These are phyloP conservation scores for Senna siamea DNA, from an alignment of 306 rosid genomes.

Conservation along the genomic window DNA sequence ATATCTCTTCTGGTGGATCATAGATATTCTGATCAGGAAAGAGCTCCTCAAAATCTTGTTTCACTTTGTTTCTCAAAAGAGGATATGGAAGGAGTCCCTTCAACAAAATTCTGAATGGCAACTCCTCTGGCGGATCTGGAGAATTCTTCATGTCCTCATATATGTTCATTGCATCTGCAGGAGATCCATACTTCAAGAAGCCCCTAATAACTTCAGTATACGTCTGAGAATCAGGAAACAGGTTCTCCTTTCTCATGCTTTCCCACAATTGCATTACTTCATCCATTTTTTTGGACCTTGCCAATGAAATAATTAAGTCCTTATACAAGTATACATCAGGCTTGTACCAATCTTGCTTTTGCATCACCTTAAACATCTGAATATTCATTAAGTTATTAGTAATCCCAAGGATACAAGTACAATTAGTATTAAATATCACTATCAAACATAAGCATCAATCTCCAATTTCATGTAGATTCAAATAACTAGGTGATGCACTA, in stretches of 20 bases:
- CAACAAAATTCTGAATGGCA: conserved; percentile 89
- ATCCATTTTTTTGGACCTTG: conserved; percentile 77
- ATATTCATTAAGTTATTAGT: conserved; percentile 40
- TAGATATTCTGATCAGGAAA: conserved; percentile 83
- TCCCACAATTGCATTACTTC: conserved; percentile 84
- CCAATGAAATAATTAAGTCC: conserved; percentile 80
- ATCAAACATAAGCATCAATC: conserved; percentile 11
- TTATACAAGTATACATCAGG: conserved; percentile 76
- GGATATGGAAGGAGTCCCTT: conserved; percentile 94
- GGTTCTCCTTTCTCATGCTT: conserved; percentile 67
- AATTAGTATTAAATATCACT: conserved; percentile 9
- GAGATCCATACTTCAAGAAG: conserved; percentile 81
- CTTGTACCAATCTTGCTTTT: conserved; percentile 86
- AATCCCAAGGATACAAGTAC: conserved; percentile 30
- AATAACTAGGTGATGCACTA: neutral
- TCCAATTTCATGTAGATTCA: neutral
- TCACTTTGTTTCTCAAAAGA: conserved; percentile 88
- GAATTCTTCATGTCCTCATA: conserved; percentile 95
- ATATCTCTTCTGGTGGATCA: conserved; percentile 93
- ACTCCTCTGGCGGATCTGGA: conserved; percentile 93
- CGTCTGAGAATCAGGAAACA: conserved; percentile 84
- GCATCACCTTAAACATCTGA: conserved; percentile 75
- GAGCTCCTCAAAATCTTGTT: conserved; percentile 95
- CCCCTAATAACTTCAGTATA: conserved; percentile 91
- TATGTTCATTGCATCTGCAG: conserved; percentile 91